Percentiles rank a stretch among this genome's conserved stretches.
Evolutionary conservation across 768 basidiomycete genomes (phyloP).

Genomic region (Paxillus involutus): DNA sequence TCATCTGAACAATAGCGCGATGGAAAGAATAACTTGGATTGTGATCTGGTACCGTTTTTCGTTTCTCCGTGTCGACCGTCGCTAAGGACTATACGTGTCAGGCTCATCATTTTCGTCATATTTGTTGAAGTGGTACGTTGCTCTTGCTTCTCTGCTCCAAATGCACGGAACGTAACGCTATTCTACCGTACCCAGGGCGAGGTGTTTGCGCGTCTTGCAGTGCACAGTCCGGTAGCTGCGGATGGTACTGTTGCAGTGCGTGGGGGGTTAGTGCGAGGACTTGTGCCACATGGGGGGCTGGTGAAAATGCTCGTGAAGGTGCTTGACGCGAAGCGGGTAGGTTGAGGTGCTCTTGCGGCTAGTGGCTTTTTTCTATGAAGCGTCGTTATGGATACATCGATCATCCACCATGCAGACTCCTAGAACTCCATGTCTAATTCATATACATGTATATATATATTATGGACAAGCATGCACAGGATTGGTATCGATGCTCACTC

Average conservation of each 20-base stretch:
- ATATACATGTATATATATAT: no score
- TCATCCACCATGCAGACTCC: no score
- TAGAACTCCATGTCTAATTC: no score
- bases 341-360: no score
- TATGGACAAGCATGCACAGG: no score
- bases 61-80: conserved; percentile 39
- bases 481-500: no score
- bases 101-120: conserved; percentile 88
- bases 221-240: conserved; percentile 42
- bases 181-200: conserved; percentile 55
- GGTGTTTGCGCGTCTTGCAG: conserved; percentile 71
- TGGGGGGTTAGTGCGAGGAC: conserved; percentile 3
- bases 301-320: conserved; percentile 18
- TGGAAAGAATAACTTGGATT: conserved; percentile 88
- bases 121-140: conserved; percentile 77
- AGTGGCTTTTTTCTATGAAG: no score
- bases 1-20: conserved; percentile 85
- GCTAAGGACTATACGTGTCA: conserved; percentile 32
- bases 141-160: no score
- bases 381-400: no score
- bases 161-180: neutral
- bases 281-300: conserved; percentile 26
- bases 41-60: conserved; percentile 55
- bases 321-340: conserved; percentile 15
- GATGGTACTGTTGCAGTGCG: neutral